These are phyloP conservation scores for Sporothrix globosa DNA, from an alignment of 2,329 filamentous ascomycete species.

Conservation along the genomic window DNA sequence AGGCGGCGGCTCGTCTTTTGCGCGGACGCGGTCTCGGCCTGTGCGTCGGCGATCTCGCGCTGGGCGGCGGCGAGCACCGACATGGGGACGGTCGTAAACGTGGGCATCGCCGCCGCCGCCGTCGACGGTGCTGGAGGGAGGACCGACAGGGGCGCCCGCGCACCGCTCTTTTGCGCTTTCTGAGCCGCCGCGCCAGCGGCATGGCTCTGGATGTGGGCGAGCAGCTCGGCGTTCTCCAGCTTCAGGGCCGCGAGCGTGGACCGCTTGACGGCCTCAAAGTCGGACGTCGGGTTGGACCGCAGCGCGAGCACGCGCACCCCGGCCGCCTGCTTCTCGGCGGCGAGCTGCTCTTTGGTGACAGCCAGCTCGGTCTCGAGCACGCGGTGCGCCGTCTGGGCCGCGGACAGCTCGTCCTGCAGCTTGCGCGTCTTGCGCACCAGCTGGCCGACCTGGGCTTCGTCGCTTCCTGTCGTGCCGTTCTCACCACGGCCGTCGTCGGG, in stretches of 20 bases:
- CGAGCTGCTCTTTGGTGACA: conserved; percentile 73
- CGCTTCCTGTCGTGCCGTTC: conserved; percentile 47
- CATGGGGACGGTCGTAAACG: conserved; percentile 69
- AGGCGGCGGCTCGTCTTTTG: conserved; percentile 84
- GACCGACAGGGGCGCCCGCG: background rate
- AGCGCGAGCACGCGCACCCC: conserved; percentile 83
- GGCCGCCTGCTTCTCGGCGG: conserved; percentile 64
- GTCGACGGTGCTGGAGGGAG: conserved; percentile 34
- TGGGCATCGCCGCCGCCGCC: no score
- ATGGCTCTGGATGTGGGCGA: conserved; percentile 67
- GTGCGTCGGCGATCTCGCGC: conserved; percentile 73
- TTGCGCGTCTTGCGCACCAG: conserved; percentile 85
- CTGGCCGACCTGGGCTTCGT: conserved; percentile 68
- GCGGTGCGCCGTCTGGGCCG: conserved; percentile 69
- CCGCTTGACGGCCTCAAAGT: conserved; percentile 81
- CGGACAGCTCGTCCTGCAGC: conserved; percentile 75
- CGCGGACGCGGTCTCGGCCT: conserved; percentile 68
- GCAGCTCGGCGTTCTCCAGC: conserved; percentile 80
- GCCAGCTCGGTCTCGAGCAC: conserved; percentile 76
- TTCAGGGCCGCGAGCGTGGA: conserved; percentile 76
- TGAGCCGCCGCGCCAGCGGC: background rate
- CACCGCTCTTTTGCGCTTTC: no score
- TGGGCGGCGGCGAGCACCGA: conserved; percentile 75
- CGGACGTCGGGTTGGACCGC: conserved; percentile 87
- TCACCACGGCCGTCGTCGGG: conserved; percentile 65